These are phyloP conservation scores for Pseudogymnoascus sp. DNA, from an alignment of 2,329 filamentous ascomycete species.

Conservation along the genomic window DNA sequence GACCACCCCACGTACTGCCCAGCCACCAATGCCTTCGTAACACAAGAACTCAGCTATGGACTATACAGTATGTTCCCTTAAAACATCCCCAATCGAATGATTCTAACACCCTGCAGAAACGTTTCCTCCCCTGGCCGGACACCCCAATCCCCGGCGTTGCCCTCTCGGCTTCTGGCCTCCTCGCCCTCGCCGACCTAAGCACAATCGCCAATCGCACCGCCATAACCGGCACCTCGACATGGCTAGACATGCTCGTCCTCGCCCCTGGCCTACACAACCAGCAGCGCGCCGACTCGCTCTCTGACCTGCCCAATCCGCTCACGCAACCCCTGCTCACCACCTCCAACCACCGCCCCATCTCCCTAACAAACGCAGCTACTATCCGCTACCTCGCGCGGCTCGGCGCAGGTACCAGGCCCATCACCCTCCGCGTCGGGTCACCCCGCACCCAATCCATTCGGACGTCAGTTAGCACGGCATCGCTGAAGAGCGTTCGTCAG, in stretches of 20 bases:
- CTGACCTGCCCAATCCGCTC: conserved; percentile 36
- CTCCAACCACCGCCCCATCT: conserved; percentile 15
- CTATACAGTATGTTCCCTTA: background rate
- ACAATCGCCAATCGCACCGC: conserved; percentile 50
- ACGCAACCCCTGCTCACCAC: background rate
- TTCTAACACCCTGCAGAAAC: background rate
- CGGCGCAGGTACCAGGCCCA: conserved; percentile 41
- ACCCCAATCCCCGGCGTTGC: conserved; percentile 40
- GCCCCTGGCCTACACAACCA: conserved; percentile 56
- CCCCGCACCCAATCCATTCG: conserved; percentile 15
- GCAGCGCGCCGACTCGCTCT: conserved; percentile 45
- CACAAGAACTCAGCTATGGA: background rate
- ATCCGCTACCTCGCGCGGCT: conserved; percentile 48
- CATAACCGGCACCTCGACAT: conserved; percentile 48
- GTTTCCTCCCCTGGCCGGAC: conserved; percentile 31
- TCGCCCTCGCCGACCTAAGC: conserved; percentile 52
- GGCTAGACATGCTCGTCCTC: conserved; percentile 50
- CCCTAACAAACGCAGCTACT: conserved; percentile 45
- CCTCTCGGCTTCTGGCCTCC: conserved; percentile 46
- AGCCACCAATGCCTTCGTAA: background rate
- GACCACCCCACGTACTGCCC: background rate
- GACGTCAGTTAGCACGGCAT: background rate
- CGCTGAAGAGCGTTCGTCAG: background rate
- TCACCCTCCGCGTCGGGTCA: conserved; percentile 48
- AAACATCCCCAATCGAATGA: background rate